phyloP scores from a whole-genome alignment of 768 basidiomycete species.

The Guyanaporus albipodus region DNA sequence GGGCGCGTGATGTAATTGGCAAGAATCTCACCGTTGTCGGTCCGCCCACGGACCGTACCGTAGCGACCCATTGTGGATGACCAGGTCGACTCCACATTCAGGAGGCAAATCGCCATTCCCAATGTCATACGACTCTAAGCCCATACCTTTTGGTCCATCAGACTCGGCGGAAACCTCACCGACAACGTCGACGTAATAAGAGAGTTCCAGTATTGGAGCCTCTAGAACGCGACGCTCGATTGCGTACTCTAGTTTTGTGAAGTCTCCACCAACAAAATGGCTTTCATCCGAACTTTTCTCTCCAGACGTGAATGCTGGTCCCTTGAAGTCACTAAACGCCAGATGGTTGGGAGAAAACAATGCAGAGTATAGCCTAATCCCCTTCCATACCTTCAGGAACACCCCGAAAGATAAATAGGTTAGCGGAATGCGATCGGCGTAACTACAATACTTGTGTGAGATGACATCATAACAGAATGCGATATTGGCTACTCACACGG shows the following conservation, averaged over 20 bases:
- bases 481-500: conserved; percentile 16
- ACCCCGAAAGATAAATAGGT: conserved; percentile 36
- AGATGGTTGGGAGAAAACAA: conserved; percentile 28
- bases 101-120: conserved; percentile 87
- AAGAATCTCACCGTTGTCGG: conserved; percentile 64
- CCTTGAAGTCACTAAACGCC: neutral
- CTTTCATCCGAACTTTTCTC: conserved; percentile 45
- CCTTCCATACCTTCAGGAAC: conserved; percentile 54
- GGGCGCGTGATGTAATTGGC: neutral
- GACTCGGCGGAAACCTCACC: conserved; percentile 60
- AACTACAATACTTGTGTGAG: conserved; percentile 18
- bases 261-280: conserved; percentile 53
- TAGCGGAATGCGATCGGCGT: conserved; percentile 24
- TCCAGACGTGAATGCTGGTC: neutral
- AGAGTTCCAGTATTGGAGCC: conserved; percentile 69
- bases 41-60: conserved; percentile 97
- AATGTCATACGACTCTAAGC: conserved; percentile 55
- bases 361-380: conserved; percentile 41
- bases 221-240: conserved; percentile 82
- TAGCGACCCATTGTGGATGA: conserved; percentile 69
- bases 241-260: conserved; percentile 72
- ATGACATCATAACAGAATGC: neutral
- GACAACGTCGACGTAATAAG: conserved; percentile 83
- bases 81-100: conserved; percentile 90
- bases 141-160: conserved; percentile 28